phyloP scores from a whole-genome alignment of 192 early-diverging fungal species.

The Gaertneriomyces semiglobifer region DNA sequence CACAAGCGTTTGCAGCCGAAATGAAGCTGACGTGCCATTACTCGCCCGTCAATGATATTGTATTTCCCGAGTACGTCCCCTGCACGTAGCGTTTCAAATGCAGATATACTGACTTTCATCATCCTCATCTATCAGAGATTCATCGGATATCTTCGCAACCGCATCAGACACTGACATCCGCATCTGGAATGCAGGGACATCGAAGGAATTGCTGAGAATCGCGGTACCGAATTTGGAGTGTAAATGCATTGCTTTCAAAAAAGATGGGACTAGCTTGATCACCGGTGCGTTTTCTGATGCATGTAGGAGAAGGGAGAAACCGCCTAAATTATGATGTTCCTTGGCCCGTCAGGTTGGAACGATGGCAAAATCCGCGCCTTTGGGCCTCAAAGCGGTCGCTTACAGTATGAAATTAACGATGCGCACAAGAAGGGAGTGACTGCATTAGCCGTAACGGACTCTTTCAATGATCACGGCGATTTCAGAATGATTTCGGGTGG shows the following conservation, averaged over 20 bases:
- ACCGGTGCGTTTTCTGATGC: constrained; percentile 25
- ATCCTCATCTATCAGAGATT: constrained; percentile 32
- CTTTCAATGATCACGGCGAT: constrained; percentile 38
- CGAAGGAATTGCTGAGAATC: constrained; percentile 50
- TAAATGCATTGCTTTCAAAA: constrained; percentile 59
- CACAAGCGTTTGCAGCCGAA: constrained; percentile 34
- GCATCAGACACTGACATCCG: constrained; percentile 57
- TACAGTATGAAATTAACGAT: constrained; percentile 58
- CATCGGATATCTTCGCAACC: constrained; percentile 55
- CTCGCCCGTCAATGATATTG: constrained; percentile 52
- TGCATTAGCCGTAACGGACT: constrained; percentile 50
- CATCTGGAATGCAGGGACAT: constrained; percentile 52
- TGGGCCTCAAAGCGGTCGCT: constrained; percentile 55
- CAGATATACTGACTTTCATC: background rate
- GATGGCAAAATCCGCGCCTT: constrained; percentile 63
- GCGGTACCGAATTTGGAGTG: constrained; percentile 59
- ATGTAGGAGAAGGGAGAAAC: background rate
- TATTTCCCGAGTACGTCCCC: constrained; percentile 44
- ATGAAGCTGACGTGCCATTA: constrained; percentile 54
- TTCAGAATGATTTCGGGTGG: constrained; percentile 58
- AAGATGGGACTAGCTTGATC: constrained; percentile 49
- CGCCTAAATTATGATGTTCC: background rate
- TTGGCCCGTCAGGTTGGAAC: constrained; percentile 48
- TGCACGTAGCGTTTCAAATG: background rate
- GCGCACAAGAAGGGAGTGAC: constrained; percentile 56